These are phyloP conservation scores for Pythium myriotylum DNA, from an alignment of 352 stramenopile species.

Conservation along the genomic window DNA sequence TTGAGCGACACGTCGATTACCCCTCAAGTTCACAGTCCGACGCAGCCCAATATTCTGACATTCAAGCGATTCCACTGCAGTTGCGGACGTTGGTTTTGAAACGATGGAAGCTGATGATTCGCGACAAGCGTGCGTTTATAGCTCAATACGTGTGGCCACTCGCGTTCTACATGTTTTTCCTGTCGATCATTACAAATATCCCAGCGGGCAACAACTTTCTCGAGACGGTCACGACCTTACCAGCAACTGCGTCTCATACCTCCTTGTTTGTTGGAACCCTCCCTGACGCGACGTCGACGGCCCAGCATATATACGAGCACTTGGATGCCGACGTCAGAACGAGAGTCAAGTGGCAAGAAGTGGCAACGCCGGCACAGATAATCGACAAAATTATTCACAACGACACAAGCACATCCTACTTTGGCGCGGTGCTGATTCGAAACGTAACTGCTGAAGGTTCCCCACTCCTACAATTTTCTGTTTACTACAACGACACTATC, in stretches of 20 bases:
- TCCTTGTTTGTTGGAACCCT: conserved; percentile 46
- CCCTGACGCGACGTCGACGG: conserved; percentile 10
- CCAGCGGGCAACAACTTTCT: conserved; percentile 33
- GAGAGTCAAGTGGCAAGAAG: conserved; percentile 23
- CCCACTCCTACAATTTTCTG: conserved; percentile 37
- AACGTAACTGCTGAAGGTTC: conserved; percentile 24
- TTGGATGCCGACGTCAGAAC: conserved; percentile 4
- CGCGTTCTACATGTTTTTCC: conserved; percentile 55
- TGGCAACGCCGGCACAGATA: conserved; percentile 32
- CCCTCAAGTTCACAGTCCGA: conserved; percentile 12
- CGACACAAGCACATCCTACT: conserved; percentile 48
- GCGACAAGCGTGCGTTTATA: conserved; percentile 63
- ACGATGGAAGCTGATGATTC: conserved; percentile 51
- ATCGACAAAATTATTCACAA: conserved; percentile 42
- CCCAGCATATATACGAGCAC: conserved; percentile 23
- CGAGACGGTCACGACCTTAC: conserved; percentile 54
- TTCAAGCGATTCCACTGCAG: conserved; percentile 40
- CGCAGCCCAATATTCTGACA: conserved; percentile 14
- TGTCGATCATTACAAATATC: conserved; percentile 48
- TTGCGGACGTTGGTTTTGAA: conserved; percentile 57
- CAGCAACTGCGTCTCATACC: conserved; percentile 34
- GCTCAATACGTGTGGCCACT: conserved; percentile 78
- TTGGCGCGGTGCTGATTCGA: conserved; percentile 59
- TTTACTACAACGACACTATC: conserved; percentile 77
- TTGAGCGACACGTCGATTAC: neutral